Percentiles rank a stretch among this genome's conserved stretches.
Conservation (phyloP, 768 basidiomycete genomes). For the Termitomyces sp. region DNA sequence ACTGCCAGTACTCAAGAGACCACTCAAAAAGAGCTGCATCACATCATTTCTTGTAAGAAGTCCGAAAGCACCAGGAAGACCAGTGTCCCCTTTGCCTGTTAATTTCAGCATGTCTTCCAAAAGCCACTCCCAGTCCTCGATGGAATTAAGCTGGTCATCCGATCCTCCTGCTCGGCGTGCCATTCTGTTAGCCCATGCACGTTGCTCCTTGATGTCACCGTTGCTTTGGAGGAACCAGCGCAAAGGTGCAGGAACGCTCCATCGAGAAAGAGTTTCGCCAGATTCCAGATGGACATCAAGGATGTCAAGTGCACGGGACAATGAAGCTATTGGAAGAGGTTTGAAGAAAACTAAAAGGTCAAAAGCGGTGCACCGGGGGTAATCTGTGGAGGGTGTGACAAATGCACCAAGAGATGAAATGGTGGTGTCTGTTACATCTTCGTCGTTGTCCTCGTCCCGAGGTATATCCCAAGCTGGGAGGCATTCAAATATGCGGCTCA, state of each 20-base stretch:
- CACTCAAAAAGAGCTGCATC: slow-evolving; percentile 79
- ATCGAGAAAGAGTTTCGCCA: slow-evolving; percentile 87
- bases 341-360: slow-evolving; percentile 83
- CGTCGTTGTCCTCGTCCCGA: slow-evolving; percentile 56
- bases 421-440: slow-evolving; percentile 80
- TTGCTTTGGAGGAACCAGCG: slow-evolving; percentile 90
- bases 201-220: slow-evolving; percentile 64
- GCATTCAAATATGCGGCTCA: slow-evolving; percentile 95
- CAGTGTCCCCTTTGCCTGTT: slow-evolving; percentile 58
- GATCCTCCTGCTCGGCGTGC: slow-evolving; percentile 64
- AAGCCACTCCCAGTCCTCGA: slow-evolving; percentile 84
- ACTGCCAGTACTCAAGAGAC: slow-evolving; percentile 86
- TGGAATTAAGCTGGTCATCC: slow-evolving; percentile 50
- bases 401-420: slow-evolving; percentile 77
- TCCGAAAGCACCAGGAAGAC: slow-evolving; percentile 77
- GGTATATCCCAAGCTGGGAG: slow-evolving; percentile 84
- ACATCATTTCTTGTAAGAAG: slow-evolving; percentile 70
- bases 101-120: slow-evolving; percentile 90
- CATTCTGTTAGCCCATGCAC: slow-evolving; percentile 85
- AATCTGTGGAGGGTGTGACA: slow-evolving; percentile 69
- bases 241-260: slow-evolving; percentile 80
- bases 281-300: slow-evolving; percentile 93
- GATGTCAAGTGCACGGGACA: slow-evolving; percentile 85
- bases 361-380: slow-evolving; percentile 53
- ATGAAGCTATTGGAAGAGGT: slow-evolving; percentile 67